Base-by-base conservation (phyloP, 2,329 filamentous ascomycete species). In the Fusarium buxicola region DNA sequence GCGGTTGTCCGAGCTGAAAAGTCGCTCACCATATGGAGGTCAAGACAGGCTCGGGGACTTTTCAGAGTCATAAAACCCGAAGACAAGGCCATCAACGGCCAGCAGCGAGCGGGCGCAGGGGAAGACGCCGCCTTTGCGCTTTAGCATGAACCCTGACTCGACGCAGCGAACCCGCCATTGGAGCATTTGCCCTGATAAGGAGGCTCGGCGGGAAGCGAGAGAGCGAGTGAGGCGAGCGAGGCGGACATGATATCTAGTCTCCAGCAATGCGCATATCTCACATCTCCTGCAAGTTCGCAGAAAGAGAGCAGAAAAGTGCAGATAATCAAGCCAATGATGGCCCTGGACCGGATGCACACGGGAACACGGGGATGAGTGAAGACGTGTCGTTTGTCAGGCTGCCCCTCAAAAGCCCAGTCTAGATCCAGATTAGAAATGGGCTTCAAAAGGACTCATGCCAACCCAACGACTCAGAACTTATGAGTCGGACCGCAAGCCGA, bases 241-340 rank as follows among this genome's bases (percentile, higher is more conserved):
- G 56, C 47, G 51, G 35, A 38, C 30, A 39, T 39, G 6, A 21
- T 21, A n/a, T n/a, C n/a, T n/a, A 38, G 45, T 46, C 38, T 32
- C 53, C 38, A 51, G 38, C 28, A 32, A 56, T 51, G 38, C 30
- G 47, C 54, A 56, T 60, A 39, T 16, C 54, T 53, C 34, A 32
- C 40, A 39, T 45, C 59, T 63, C 32, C 24, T 58, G 52, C 52
- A 63, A 53, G 31, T 31, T 46, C 47, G n/a, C 30, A 47, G 39
- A 58, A 18, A 36, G 38, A 48, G 36, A 43, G 35, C 40, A 28
- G 41, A 28, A 40, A 25, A 28, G 36, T n/a, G 35, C 41, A 39
- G 44, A 52, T 43, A 51, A 36, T 7, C 47, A 65, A 35, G 56
- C 68, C 67, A 69, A 69, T 70, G 28, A 38, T 47, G 34, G 24